phyloP scores from a whole-genome alignment of 2,329 filamentous ascomycete species.

The Reticulascus tulasneorum region DNA sequence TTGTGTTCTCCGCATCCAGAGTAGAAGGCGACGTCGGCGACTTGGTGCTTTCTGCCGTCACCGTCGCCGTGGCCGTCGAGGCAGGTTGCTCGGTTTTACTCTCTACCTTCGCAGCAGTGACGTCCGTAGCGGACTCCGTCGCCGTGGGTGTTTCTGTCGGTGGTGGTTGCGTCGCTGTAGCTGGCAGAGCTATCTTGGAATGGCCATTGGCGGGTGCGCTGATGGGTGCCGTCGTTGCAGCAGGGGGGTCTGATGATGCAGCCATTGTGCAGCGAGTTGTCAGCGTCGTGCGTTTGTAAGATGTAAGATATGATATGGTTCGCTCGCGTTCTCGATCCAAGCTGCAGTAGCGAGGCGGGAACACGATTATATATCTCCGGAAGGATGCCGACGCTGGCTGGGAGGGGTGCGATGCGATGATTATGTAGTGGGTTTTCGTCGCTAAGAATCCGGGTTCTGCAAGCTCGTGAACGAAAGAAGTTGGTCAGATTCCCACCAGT shows the following conservation, averaged over 20 bases:
- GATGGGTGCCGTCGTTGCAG: slow-evolving; percentile 3
- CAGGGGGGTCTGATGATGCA: slow-evolving; percentile 8
- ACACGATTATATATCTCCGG: too few species aligned
- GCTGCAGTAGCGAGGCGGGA: too few species aligned
- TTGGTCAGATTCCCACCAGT: too few species aligned
- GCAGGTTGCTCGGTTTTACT: neutral
- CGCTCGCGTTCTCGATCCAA: neutral
- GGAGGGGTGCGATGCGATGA: neutral
- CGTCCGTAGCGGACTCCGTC: neutral
- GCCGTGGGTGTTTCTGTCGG: neutral
- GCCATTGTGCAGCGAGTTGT: slow-evolving; percentile 11
- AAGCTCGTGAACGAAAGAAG: too few species aligned
- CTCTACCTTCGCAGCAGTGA: slow-evolving; percentile 1
- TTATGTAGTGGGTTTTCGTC: neutral
- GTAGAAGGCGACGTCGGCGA: slow-evolving; percentile 9
- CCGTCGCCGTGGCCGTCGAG: slow-evolving; percentile 2
- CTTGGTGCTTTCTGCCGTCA: slow-evolving; percentile 1
- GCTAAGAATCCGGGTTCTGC: too few species aligned
- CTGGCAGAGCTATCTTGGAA: slow-evolving; percentile 1
- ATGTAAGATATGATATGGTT: neutral
- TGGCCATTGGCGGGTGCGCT: slow-evolving; percentile 1
- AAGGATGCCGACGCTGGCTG: neutral
- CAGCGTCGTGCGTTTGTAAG: slow-evolving; percentile 3
- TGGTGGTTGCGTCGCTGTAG: neutral
- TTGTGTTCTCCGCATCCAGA: slow-evolving; percentile 2